Base-by-base conservation (phyloP, 257 asterid species). In the Plectranthus barbatus region DNA sequence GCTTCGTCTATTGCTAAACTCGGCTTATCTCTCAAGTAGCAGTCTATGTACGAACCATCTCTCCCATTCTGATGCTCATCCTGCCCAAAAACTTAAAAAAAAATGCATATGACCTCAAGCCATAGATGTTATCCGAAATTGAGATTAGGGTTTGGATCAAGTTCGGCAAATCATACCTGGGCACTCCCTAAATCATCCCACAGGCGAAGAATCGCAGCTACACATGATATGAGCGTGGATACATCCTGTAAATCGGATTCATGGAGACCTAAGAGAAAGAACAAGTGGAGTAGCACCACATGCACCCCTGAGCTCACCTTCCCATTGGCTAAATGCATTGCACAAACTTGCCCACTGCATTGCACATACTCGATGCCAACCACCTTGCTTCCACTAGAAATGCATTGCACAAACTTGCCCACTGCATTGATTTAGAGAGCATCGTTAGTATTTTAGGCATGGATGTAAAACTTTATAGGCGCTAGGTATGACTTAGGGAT, bases 391-490 rank as follows among this genome's bases (percentile, higher is more conserved):
- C 83, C 67, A 73, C 75, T 14, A 87, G 74, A 68, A 79, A 87
- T 26, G 86, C 85, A 9, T 63, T 59, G 75, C 88, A 84, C 66
- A 84, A 62, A 45, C 23, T 70, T 31, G 18, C 83, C 95, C 93
- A 84, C 90, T 84, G 72, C 55, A 5, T 26, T 26, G 31, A 26
- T 26, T 2, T 26, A 26, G 31, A 5, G 31, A 26, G n/a, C n/a
- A n/a, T n/a, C n/a, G n/a, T n/a, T n/a, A n/a, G n/a, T n/a, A n/a
- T n/a, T n/a, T n/a, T n/a, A n/a, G n/a, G n/a, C n/a, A n/a, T n/a
- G n/a, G n/a, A n/a, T n/a, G n/a, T n/a, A n/a, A n/a, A n/a, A n/a
- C n/a, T n/a, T n/a, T n/a, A n/a, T n/a, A n/a, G n/a, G n/a, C n/a
- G n/a, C n/a, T n/a, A n/a, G n/a, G n/a, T n/a, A n/a, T n/a, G n/a